Evolutionary conservation across 2,329 filamentous ascomycete genomes (phyloP), one percentile per base, ranked within the genome.

Genomic region (Hypoxylon sp.): DNA sequence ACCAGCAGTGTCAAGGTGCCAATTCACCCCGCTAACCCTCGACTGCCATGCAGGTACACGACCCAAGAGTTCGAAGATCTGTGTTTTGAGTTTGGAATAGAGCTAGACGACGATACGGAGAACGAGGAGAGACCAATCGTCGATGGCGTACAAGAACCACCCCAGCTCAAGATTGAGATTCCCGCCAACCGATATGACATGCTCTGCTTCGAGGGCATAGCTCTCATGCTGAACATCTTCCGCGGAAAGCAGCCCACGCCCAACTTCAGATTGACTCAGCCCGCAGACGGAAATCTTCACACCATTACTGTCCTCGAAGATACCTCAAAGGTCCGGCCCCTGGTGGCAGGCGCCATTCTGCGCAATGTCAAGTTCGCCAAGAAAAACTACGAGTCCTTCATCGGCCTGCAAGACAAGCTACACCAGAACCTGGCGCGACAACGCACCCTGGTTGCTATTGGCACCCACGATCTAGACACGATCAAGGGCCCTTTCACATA

Each of bases 41-140:
- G 49, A 57, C 46, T 51, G 18, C 33, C 43, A 26, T 42, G 40
- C 58, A 93, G 90, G 67, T 94, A 91, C 77, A 97, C 94, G 52
- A 95, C 91, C 64, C 87, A 96, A 70, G 91, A 96, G 72, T 99
- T 99, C 73, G 95, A 99, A 77, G 90, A 96, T 73, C 83, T 99
- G 68, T 98, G 95, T 78, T 99, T 99, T 83, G 94, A 99, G 72
- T 99, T 97, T 73, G 93, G 93, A 58, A 96, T 99, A 73, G 95
- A 99, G 78, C 85, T 99, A 68, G 95, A 99, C 79, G 94, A 98
- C 80, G 95, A 99, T 76, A 95, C 91, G 46, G 56, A 65, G 29
- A 63, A 63, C 47, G 55, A 60, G 20, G 62, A 61, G 47, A 60
- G 65, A 42, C 59, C 64, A 23, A 55, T 62, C 49, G 65, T 67